phyloP scores from a whole-genome alignment of 2,329 filamentous ascomycete genomes.

The Remersonia thermophila region DNA sequence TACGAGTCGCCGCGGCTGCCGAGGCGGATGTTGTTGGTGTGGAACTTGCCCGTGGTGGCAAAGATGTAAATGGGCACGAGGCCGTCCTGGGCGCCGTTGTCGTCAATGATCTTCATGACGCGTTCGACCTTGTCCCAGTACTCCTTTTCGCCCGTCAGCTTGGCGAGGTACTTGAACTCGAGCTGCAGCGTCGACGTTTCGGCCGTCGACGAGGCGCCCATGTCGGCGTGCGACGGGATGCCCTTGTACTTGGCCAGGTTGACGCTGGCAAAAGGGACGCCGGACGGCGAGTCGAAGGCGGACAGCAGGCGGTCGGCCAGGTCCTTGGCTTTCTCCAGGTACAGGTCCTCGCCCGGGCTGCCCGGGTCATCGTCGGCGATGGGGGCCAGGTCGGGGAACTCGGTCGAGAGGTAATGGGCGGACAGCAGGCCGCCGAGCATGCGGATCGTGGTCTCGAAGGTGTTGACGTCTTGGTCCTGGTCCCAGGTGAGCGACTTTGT shows the following conservation, averaged over 20 bases:
- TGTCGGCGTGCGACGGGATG: slow-evolving; percentile 70
- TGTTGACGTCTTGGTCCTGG: slow-evolving; percentile 90
- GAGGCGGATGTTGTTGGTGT: slow-evolving; percentile 74
- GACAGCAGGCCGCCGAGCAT: slow-evolving; percentile 91
- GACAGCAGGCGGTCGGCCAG: slow-evolving; percentile 76
- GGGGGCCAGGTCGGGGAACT: slow-evolving; percentile 68
- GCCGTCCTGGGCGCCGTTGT: slow-evolving; percentile 66
- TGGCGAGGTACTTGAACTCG: slow-evolving; percentile 93
- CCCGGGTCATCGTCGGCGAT: slow-evolving; percentile 59
- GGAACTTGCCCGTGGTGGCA: slow-evolving; percentile 65
- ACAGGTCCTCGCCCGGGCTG: slow-evolving; percentile 72
- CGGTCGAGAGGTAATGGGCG: slow-evolving; percentile 85
- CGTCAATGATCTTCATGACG: slow-evolving; percentile 82
- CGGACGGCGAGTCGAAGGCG: slow-evolving; percentile 78
- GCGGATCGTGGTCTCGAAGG: slow-evolving; percentile 94
- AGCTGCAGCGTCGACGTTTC: slow-evolving; percentile 88
- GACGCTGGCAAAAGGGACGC: slow-evolving; percentile 81
- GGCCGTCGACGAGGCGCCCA: slow-evolving; percentile 82
- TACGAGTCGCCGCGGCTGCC: slow-evolving; percentile 94
- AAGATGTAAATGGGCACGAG: slow-evolving; percentile 87
- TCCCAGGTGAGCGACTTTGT: slow-evolving; percentile 70
- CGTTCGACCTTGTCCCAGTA: slow-evolving; percentile 91
- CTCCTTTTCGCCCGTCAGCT: slow-evolving; percentile 79
- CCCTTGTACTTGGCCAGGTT: slow-evolving; percentile 69
- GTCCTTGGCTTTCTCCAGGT: slow-evolving; percentile 90